Evolutionary conservation across 768 basidiomycete genomes (phyloP).

Genomic region (button mushroom (Agaricus bisporus)): DNA sequence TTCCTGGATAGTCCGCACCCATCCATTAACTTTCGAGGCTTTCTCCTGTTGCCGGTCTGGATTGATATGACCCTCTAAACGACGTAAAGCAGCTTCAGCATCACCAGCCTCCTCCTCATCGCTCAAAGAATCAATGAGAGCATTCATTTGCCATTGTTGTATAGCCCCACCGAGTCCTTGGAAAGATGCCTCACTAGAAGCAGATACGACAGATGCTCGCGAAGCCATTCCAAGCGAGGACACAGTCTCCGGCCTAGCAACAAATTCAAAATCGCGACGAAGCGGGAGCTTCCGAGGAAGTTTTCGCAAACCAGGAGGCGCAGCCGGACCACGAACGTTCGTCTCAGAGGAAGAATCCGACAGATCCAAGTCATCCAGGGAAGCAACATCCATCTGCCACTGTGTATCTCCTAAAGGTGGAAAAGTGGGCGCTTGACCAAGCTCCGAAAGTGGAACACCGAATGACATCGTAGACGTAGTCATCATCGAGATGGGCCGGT

Average conservation of each 20-base stretch:
- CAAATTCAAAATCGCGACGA: slow-evolving; percentile 77
- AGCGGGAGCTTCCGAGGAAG: slow-evolving; percentile 57
- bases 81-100: slow-evolving; percentile 72
- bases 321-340: slow-evolving; percentile 30
- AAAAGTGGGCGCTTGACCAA: slow-evolving; percentile 29
- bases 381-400: slow-evolving; percentile 67
- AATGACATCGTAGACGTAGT: slow-evolving; percentile 45
- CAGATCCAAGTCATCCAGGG: slow-evolving; percentile 75
- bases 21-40: slow-evolving; percentile 72
- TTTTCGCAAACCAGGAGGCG: slow-evolving; percentile 50
- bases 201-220: slow-evolving; percentile 53
- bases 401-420: slow-evolving; percentile 32
- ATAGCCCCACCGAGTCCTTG: slow-evolving; percentile 42
- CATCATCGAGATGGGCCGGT: slow-evolving; percentile 5
- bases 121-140: slow-evolving; percentile 66
- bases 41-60: slow-evolving; percentile 63
- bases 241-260: slow-evolving; percentile 58
- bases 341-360: slow-evolving; percentile 68
- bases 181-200: slow-evolving; percentile 32
- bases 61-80: slow-evolving; percentile 85
- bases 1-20: slow-evolving; percentile 70
- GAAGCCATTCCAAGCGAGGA: slow-evolving; percentile 76
- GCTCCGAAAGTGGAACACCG: slow-evolving; percentile 32
- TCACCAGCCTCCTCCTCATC: slow-evolving; percentile 75
- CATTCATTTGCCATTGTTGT: slow-evolving; percentile 81